These are phyloP conservation scores for Sclerotinia subarctica DNA, from an alignment of 2,329 filamentous ascomycete species.

Conservation along the genomic window DNA sequence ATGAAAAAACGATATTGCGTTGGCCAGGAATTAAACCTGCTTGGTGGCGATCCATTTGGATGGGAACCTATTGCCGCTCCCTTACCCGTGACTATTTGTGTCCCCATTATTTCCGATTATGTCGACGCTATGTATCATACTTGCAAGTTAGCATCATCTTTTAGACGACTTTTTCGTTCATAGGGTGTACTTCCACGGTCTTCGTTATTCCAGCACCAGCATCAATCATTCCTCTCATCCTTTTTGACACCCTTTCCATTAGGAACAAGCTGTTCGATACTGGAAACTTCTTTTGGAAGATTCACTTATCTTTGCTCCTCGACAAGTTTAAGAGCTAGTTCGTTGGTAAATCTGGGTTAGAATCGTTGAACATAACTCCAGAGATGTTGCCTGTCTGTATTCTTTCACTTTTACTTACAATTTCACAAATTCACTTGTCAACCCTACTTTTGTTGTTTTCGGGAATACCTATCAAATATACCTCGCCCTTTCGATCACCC, in stretches of 20 bases:
- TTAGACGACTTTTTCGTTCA: too few species aligned
- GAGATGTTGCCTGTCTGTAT: neutral
- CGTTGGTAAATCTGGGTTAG: too few species aligned
- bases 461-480: neutral
- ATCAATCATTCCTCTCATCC: too few species aligned
- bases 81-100: neutral
- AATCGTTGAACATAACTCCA: neutral
- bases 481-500: neutral
- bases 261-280: too few species aligned
- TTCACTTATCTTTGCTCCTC: neutral
- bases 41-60: neutral
- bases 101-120: neutral
- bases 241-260: too few species aligned
- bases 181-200: too few species aligned
- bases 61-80: neutral
- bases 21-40: too few species aligned
- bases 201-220: too few species aligned
- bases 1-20: too few species aligned
- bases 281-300: too few species aligned
- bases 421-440: neutral
- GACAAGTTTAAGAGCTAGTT: neutral
- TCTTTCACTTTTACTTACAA: neutral
- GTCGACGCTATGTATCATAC: neutral
- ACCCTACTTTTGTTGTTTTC: neutral
- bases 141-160: neutral